Base-by-base conservation (phyloP, 1,284 basidiomycete genomes). In the Stygiomarasmius scandens region DNA sequence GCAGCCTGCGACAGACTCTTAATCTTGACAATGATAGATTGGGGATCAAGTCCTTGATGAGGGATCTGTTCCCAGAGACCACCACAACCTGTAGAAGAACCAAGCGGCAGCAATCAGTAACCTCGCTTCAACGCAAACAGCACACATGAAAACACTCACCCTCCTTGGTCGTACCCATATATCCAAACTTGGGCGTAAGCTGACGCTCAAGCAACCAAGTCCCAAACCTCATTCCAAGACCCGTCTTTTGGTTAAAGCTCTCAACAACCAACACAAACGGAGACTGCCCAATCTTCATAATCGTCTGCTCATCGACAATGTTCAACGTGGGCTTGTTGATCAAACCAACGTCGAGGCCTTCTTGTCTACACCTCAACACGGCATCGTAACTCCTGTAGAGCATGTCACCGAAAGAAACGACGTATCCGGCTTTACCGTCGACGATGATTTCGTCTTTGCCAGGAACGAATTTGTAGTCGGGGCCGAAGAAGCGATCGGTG, bases 291-390 rank as follows among this genome's bases (percentile, higher is more conserved):
- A 89, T 81, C 77, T 91, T 90, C 69, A 70, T 80, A 64, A 90
- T 83, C 16, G 74, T 77, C 83, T 87, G 71, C 71, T 94, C 92
- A 71, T 94, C 92, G 16, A 93, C 84, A 44, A 92, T 69, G 71
- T 93, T 93, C 62, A 94, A 75, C 41, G 88, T 89, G 11, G 89
- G 78, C 76, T 94, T 94, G 78, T 93, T 93, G 72, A 94, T 83
- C 68, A 94, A 69, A 29, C 91, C 92, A 55, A 94, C 87, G 66
- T 93, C 81, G 55, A 92, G 64, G 8, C 92, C 92, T 66, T 86
- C 74, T 70, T 86, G 72, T 58, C 89, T 79, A 67, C 84, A 83
- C 41, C 85, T 79, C 58, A 92, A 74, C 36, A 93, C 91, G 20
- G 92, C 92, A 66, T 93, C 92, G 73, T 81, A 89, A 38, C 87